These are phyloP conservation scores for Crucibulum parvulum DNA, from an alignment of 1,284 basidiomycete species.

Conservation along the genomic window DNA sequence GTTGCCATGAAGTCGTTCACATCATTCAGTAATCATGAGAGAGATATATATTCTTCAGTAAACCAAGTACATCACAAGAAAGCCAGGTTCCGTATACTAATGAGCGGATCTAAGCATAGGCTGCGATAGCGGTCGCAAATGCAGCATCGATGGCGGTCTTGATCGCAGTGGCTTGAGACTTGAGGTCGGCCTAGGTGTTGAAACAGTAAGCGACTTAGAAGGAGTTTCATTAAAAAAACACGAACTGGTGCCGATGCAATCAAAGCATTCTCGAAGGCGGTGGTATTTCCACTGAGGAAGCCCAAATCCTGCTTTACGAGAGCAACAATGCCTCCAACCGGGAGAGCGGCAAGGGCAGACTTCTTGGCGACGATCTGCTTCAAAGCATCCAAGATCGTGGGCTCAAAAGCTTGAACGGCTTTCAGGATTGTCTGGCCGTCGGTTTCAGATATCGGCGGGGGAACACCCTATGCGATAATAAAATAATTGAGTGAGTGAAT, in stretches of 20 bases:
- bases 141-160: constrained; percentile 29
- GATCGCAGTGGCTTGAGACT: constrained; percentile 8
- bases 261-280: constrained; percentile 33
- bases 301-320: constrained; percentile 30
- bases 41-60: too few species aligned
- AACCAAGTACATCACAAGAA: too few species aligned
- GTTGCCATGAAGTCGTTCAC: too few species aligned
- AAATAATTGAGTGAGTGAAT: not conserved
- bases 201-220: not conserved
- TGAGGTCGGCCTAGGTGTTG: constrained; percentile 13
- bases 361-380: constrained; percentile 35
- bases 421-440: constrained; percentile 34
- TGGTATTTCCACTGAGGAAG: constrained; percentile 28
- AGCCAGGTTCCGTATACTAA: too few species aligned
- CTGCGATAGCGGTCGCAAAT: constrained; percentile 35
- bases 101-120: constrained; percentile 16
- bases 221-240: not conserved
- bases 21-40: too few species aligned
- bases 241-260: constrained; percentile 35
- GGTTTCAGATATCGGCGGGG: constrained; percentile 24
- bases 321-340: constrained; percentile 30
- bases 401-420: constrained; percentile 27
- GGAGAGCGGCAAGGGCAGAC: constrained; percentile 33
- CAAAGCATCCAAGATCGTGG: constrained; percentile 31
- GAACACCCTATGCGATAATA: constrained; percentile 5